Evolutionary conservation across 2,329 filamentous ascomycete species (phyloP), one percentile per base, ranked within the genome.

Genomic region (Calonectria montana): DNA sequence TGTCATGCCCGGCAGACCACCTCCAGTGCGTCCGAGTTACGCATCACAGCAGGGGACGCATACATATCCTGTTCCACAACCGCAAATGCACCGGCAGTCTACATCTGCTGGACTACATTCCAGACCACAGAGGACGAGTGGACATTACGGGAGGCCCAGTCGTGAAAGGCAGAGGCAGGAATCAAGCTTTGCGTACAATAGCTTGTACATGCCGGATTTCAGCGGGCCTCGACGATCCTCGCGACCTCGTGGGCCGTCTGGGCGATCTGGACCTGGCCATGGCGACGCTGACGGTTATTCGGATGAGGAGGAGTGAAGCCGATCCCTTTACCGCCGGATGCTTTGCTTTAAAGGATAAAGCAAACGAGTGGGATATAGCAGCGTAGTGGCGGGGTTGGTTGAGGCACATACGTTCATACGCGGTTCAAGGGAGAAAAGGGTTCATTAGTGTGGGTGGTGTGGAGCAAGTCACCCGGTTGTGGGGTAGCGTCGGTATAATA

Each of bases 141-240:
- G 27, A 2, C 15, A 31, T 41, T 15, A 18, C 31, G 23, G 12
- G 8, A 53, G 43, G 29, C 21, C n/a, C 18, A 53, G 41, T 2
- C 13, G 16, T 21, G 4, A 41, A 6, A 65, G 45, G 29, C 23
- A 23, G 5, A 27, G 23, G 16, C 23, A 2, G 3, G 53, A 66
- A 16, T 45, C 53, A 16, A 53, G 50, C 23, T 59, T 43, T 8
- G 35, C 25, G 6, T 62, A 41, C 10, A 35, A 37, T 13, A 62
- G 61, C 41, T 31, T 67, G 35, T 25, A 55, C 35, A 35, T 70
- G 68, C 62, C 68, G 6, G 43, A 70, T 35, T 67, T 70, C 39
- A 45, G 16, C 31, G 25, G 53, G 53, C 31, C 18, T 55, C 61
- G 25, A 55, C n/a, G 25, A 5, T 7, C 43, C 21, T 29, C 31